Conservation (phyloP, 2,329 filamentous ascomycete species). For the Drechslerella coelobrocha region DNA sequence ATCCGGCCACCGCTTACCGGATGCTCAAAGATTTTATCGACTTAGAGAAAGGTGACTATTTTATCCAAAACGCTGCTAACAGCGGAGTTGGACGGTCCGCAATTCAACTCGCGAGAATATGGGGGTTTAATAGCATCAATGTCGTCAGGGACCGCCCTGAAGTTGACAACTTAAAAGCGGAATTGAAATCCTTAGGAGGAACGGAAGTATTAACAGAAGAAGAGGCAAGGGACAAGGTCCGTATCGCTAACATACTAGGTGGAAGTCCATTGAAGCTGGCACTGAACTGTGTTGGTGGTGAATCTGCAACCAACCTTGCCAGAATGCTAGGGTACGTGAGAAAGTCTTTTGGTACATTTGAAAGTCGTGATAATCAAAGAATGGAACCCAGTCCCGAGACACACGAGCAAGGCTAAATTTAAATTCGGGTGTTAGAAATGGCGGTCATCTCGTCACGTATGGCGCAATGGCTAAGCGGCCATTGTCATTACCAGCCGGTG, state of each 20-base stretch:
- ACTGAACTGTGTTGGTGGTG: constrained; percentile 92
- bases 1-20: constrained; percentile 91
- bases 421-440: constrained; percentile 59
- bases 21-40: constrained; percentile 82
- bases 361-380: neutral
- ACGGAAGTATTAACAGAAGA: constrained; percentile 62
- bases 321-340: constrained; percentile 66
- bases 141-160: constrained; percentile 77
- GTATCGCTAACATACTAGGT: constrained; percentile 69
- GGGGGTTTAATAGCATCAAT: constrained; percentile 91
- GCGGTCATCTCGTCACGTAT: constrained; percentile 85
- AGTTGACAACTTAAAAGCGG: constrained; percentile 69
- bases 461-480: constrained; percentile 94
- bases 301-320: constrained; percentile 78
- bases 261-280: constrained; percentile 76
- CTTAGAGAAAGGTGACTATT: constrained; percentile 80
- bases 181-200: constrained; percentile 69
- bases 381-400: neutral
- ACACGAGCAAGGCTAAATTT: neutral
- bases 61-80: constrained; percentile 97
- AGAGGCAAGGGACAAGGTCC: constrained; percentile 61
- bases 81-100: constrained; percentile 88
- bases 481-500: constrained; percentile 76
- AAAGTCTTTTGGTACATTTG: neutral
- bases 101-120: constrained; percentile 83